phyloP scores from a whole-genome alignment of 1,284 basidiomycete genomes.

The Cryptococcus wingfieldii region DNA sequence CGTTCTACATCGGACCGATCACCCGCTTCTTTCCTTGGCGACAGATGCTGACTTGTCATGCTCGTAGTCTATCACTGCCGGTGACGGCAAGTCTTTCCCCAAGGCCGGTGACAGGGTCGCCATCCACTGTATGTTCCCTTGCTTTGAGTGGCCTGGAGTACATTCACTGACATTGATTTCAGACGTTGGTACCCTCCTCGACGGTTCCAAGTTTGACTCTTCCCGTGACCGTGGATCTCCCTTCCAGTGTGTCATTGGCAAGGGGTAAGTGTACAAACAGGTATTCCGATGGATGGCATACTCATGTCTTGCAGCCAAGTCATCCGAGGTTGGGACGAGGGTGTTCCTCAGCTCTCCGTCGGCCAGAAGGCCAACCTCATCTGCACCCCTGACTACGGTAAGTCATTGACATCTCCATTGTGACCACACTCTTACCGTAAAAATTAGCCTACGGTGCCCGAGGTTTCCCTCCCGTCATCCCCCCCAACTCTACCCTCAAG shows the following conservation, averaged over 20 bases:
- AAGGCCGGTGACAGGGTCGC: constrained; percentile 44
- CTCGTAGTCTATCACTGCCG: constrained; percentile 40
- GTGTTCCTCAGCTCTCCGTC: constrained; percentile 58
- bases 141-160: background rate
- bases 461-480: constrained; percentile 72
- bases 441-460: constrained; percentile 36
- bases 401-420: constrained; percentile 2
- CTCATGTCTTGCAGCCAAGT: constrained; percentile 17
- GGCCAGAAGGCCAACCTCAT: constrained; percentile 71
- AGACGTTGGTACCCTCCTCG: constrained; percentile 50
- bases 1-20: background rate
- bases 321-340: constrained; percentile 76
- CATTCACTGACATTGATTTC: background rate
- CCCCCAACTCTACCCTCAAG: constrained; percentile 66
- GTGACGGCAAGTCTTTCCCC: constrained; percentile 50
- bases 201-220: constrained; percentile 51
- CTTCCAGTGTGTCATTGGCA: constrained; percentile 68
- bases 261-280: constrained; percentile 32
- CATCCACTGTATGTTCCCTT: constrained; percentile 46
- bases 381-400: constrained; percentile 40
- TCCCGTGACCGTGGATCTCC: constrained; percentile 53
- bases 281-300: constrained; percentile 24
- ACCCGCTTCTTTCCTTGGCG: background rate
- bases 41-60: background rate
- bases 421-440: background rate